Evolutionary conservation across 129 eudicot genomes (phyloP), one percentile per base, ranked within the genome.

Genomic region (Centrapalus pauciflorus): DNA sequence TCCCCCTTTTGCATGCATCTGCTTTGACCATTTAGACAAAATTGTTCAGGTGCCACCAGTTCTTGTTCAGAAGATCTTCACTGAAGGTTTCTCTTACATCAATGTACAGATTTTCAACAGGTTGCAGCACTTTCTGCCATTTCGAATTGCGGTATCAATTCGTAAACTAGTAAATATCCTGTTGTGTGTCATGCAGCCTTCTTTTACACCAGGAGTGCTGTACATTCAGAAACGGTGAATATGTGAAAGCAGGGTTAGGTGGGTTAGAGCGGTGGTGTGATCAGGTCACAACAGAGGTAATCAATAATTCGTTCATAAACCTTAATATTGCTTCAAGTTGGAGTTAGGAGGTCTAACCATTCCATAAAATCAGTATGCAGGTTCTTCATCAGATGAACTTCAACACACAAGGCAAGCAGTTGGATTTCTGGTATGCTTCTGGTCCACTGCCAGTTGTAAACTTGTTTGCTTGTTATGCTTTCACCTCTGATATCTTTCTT

Each of bases 101-200:
- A 82, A 93, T 67, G 86, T 77, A 38, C 88, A 84, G 67, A 69
- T 93, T 37, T 89, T 93, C 59, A 93, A 93, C 73, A 89, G 92
- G 99, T 93, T 76, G 26, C 12, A 35, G 11, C 43, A 12, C 28
- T 16, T 40, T 37, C 7, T 5, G 25, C 0, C 16, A 5, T 74
- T 19, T 27, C 52, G 12, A 23, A 55, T 23, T 61, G 37, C 23
- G 28, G 23, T 34, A 76, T 37, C 23, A 32, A 27, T 25, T 45
- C n/a, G 29, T 30, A 30, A 21, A 26, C 7, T 56, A n/a, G n/a
- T n/a, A 55, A 8, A 16, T 32, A 37, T 33, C 32, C 72, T 66
- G 29, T 54, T 63, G 19, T 56, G 65, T 8, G 52, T 21, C 26
- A 27, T 72, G 76, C 80, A 83, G 95, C 74, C 75, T 87, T 66